Evolutionary conservation across 176 grass and related monocot genomes (phyloP).

Genomic region (Neostapfia colusana): DNA sequence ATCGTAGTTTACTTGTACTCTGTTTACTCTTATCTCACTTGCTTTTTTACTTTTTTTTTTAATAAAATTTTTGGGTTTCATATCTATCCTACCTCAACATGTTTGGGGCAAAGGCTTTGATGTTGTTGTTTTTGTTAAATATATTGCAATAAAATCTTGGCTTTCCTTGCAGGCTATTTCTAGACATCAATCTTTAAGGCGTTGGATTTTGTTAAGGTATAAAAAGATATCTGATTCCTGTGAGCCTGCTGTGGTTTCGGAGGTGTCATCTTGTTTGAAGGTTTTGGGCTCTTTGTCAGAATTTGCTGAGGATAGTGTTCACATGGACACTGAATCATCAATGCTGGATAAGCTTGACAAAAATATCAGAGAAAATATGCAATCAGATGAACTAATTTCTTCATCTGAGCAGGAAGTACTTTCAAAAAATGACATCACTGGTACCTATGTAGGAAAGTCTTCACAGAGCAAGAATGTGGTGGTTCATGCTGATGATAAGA

Average conservation of each 20-base stretch:
- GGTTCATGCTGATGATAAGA: constrained; percentile 30
- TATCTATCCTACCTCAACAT: too few relatives aligned
- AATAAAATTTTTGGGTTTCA: too few relatives aligned
- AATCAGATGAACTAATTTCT: not conserved
- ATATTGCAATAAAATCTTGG: not conserved
- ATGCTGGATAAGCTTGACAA: constrained; percentile 31
- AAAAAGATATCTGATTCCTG: constrained; percentile 63
- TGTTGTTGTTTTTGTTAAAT: too few relatives aligned
- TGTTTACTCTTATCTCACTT: too few relatives aligned
- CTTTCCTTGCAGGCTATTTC: constrained; percentile 65
- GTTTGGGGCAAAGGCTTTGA: too few relatives aligned
- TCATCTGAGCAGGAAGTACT: constrained; percentile 27
- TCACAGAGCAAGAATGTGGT: constrained; percentile 29
- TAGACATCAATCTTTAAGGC: constrained; percentile 63
- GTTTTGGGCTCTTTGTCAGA: constrained; percentile 77
- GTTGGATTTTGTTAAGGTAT: constrained; percentile 74
- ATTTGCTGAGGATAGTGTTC: constrained; percentile 44
- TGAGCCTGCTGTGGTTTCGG: constrained; percentile 47
- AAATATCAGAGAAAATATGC: constrained; percentile 27
- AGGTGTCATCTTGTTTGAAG: constrained; percentile 71
- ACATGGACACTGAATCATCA: constrained; percentile 43
- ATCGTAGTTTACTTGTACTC: too few relatives aligned
- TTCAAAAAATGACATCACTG: constrained; percentile 1
- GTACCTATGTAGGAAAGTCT: constrained; percentile 25
- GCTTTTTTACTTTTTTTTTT: too few relatives aligned